phyloP scores from a whole-genome alignment of 345 rosid genomes.

The Rhizophora mangle region DNA sequence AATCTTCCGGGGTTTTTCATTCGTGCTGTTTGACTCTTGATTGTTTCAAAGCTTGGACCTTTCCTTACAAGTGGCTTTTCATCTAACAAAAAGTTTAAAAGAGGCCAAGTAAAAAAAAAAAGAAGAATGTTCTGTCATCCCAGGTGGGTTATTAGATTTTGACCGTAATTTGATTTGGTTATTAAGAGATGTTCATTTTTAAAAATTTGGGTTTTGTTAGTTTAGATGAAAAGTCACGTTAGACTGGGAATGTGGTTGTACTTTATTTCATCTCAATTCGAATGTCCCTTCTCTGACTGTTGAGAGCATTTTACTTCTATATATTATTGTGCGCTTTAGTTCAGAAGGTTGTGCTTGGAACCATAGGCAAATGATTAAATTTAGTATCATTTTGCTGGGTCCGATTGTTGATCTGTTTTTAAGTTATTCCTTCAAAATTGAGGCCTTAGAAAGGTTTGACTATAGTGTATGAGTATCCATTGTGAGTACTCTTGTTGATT shows the following conservation, averaged over 20 bases:
- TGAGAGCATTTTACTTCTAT: background rate
- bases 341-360: too few relatives aligned
- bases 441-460: slow-evolving; percentile 29
- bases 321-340: background rate
- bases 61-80: background rate
- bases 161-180: background rate
- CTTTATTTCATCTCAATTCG: slow-evolving; percentile 8
- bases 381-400: slow-evolving; percentile 7
- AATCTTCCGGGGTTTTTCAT: slow-evolving; percentile 11
- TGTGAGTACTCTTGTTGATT: slow-evolving; percentile 21
- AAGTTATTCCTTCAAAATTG: slow-evolving; percentile 7
- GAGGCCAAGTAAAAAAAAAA: background rate
- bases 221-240: slow-evolving; percentile 16
- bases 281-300: slow-evolving; percentile 22
- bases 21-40: slow-evolving; percentile 6
- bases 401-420: background rate
- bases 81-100: background rate
- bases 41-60: background rate
- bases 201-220: background rate
- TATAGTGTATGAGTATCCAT: slow-evolving; percentile 1
- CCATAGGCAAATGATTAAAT: slow-evolving; percentile 7
- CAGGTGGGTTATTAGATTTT: background rate
- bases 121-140: too few relatives aligned
- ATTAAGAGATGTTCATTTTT: background rate
- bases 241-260: slow-evolving; percentile 2